Conservation (phyloP, 768 basidiomycete genomes). For the Psilocybe tampanensis region DNA sequence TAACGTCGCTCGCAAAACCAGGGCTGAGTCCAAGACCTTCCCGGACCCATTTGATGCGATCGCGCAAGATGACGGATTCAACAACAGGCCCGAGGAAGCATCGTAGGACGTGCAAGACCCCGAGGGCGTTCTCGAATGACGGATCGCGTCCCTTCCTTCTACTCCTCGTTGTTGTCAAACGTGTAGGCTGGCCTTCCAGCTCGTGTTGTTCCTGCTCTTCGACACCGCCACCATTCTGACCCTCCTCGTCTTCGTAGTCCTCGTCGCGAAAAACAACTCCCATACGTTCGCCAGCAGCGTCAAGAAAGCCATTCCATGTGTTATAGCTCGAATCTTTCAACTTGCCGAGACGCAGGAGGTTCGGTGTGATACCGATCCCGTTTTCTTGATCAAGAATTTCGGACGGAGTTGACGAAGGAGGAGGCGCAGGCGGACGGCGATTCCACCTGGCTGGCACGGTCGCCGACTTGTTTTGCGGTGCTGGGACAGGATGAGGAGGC, state of each 20-base stretch:
- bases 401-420: neutral
- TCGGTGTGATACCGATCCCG: constrained; percentile 39
- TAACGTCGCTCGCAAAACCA: neutral
- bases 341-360: constrained; percentile 53
- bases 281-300: constrained; percentile 26
- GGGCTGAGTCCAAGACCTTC: neutral
- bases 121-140: constrained; percentile 34
- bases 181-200: too few relatives aligned
- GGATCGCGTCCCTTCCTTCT: constrained; percentile 2
- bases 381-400: neutral
- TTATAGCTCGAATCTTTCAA: constrained; percentile 51
- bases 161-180: neutral
- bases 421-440: constrained; percentile 10
- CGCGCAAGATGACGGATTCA: constrained; percentile 65
- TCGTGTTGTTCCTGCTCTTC: too few relatives aligned
- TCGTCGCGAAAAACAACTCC: constrained; percentile 18
- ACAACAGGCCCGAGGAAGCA: constrained; percentile 71
- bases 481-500: neutral
- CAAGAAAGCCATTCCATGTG: constrained; percentile 51
- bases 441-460: constrained; percentile 27
- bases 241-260: neutral
- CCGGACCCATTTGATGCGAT: constrained; percentile 59
- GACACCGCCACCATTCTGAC: neutral
- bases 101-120: constrained; percentile 64
- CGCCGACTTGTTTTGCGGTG: constrained; percentile 13